Conservation (phyloP, 768 basidiomycete species). For the Termitomyces eurrhizus region DNA sequence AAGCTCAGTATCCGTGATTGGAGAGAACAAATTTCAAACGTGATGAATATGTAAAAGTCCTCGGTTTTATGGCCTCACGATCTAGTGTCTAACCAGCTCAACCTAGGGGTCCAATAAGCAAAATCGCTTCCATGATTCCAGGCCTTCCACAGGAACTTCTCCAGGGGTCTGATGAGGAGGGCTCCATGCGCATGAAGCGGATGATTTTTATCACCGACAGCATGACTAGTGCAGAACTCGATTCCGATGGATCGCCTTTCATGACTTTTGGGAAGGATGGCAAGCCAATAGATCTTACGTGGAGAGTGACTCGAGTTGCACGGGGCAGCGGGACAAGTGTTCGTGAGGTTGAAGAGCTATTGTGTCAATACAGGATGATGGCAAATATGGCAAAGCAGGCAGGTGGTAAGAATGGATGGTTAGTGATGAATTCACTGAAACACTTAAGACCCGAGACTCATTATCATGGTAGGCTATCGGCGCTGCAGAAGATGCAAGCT, state of each 20-base stretch:
- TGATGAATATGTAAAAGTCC: constrained; percentile 90
- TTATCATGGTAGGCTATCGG: constrained; percentile 54
- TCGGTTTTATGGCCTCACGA: constrained; percentile 3
- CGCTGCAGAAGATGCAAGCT: constrained; percentile 91
- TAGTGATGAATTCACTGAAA: constrained; percentile 21
- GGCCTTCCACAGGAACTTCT: constrained; percentile 90
- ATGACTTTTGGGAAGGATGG: constrained; percentile 82
- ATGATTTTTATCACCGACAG: constrained; percentile 99
- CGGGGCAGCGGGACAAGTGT: constrained; percentile 92
- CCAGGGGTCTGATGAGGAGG: constrained; percentile 93
- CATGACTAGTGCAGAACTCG: constrained; percentile 91
- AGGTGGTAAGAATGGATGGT: constrained; percentile 96
- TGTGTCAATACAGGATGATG: constrained; percentile 99
- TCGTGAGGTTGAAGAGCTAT: constrained; percentile 94
- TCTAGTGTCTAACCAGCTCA: constrained; percentile 6
- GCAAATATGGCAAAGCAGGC: constrained; percentile 98
- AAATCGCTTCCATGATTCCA: constrained; percentile 99
- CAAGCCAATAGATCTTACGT: constrained; percentile 82
- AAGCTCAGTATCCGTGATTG: constrained; percentile 96
- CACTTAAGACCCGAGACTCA: background rate
- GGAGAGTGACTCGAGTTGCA: constrained; percentile 88
- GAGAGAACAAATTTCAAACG: constrained; percentile 95
- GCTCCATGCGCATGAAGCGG: constrained; percentile 85
- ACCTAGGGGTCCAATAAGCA: constrained; percentile 93
- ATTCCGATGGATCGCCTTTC: constrained; percentile 92